These are phyloP conservation scores for Gloeostereum incarnatum DNA, from an alignment of 768 basidiomycete genomes.

Conservation along the genomic window DNA sequence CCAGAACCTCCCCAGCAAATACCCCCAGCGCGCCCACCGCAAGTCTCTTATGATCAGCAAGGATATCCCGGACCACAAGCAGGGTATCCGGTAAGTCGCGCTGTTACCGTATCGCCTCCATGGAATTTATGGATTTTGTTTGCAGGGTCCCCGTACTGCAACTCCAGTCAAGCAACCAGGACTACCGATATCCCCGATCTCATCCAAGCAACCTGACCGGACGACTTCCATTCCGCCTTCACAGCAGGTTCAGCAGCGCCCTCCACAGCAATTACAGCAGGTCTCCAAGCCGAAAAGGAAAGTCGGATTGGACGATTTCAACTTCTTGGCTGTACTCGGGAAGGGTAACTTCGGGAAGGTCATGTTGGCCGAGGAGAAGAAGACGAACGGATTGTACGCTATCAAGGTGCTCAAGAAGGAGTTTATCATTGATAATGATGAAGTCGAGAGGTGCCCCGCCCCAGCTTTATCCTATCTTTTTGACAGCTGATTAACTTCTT, in stretches of 20 bases:
- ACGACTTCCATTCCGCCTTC: conserved; percentile 9
- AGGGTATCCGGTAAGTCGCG: conserved; percentile 26
- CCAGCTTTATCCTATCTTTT: not conserved
- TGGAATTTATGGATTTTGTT: conserved; percentile 3
- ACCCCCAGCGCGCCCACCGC: conserved; percentile 17
- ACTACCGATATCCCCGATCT: conserved; percentile 11
- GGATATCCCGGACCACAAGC: conserved; percentile 16
- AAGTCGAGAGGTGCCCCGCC: conserved; percentile 99
- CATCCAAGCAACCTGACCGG: conserved; percentile 5
- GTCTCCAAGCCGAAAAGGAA: conserved; percentile 49
- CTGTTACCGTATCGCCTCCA: not conserved
- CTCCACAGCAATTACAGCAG: conserved; percentile 23
- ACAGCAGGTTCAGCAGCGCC: conserved; percentile 12
- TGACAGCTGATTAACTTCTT: not conserved
- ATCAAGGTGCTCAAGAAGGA: conserved; percentile 99
- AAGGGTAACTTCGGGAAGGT: conserved; percentile 99
- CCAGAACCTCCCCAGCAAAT: conserved; percentile 24
- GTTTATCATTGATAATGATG: conserved; percentile 99
- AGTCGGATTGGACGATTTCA: conserved; percentile 97
- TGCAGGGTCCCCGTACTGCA: conserved; percentile 14
- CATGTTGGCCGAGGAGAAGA: conserved; percentile 99
- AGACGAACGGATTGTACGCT: conserved; percentile 79
- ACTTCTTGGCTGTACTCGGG: conserved; percentile 95
- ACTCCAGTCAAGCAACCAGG: conserved; percentile 12
- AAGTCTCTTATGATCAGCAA: conserved; percentile 21